These are phyloP conservation scores for Aspergillus sparsus DNA, from an alignment of 495 filamentous ascomycete genomes.

Conservation along the genomic window DNA sequence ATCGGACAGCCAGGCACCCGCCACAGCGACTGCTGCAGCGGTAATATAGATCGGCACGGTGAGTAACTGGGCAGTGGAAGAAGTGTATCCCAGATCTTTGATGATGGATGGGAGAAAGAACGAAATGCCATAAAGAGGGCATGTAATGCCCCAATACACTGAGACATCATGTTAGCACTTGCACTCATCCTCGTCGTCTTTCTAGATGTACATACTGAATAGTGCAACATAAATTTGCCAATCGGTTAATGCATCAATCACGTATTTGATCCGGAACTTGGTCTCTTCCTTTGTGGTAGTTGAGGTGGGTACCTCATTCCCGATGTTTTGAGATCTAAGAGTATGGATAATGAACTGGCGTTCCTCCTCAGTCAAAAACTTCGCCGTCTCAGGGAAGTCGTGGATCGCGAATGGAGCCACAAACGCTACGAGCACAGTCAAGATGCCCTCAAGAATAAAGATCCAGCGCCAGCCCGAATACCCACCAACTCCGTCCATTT, in stretches of 20 bases:
- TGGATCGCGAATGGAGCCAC: slow-evolving; percentile 60
- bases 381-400: slow-evolving; percentile 66
- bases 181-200: not conserved
- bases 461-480: slow-evolving; percentile 76
- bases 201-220: slow-evolving; percentile 31
- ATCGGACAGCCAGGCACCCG: slow-evolving; percentile 58
- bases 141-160: slow-evolving; percentile 65
- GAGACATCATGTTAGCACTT: not conserved
- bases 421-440: slow-evolving; percentile 59
- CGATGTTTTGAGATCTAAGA: slow-evolving; percentile 16
- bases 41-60: slow-evolving; percentile 61
- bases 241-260: slow-evolving; percentile 64
- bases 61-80: slow-evolving; percentile 66
- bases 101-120: slow-evolving; percentile 77
- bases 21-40: slow-evolving; percentile 40
- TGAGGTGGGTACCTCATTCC: slow-evolving; percentile 23
- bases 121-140: slow-evolving; percentile 70
- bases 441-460: slow-evolving; percentile 68
- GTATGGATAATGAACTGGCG: slow-evolving; percentile 50
- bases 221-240: slow-evolving; percentile 74
- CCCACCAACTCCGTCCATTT: slow-evolving; percentile 67
- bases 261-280: slow-evolving; percentile 62
- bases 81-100: slow-evolving; percentile 59
- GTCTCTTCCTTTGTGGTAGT: slow-evolving; percentile 45
- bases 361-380: slow-evolving; percentile 51